phyloP scores from a whole-genome alignment of 169 alveolate species.

The Eimeria sp. region DNA sequence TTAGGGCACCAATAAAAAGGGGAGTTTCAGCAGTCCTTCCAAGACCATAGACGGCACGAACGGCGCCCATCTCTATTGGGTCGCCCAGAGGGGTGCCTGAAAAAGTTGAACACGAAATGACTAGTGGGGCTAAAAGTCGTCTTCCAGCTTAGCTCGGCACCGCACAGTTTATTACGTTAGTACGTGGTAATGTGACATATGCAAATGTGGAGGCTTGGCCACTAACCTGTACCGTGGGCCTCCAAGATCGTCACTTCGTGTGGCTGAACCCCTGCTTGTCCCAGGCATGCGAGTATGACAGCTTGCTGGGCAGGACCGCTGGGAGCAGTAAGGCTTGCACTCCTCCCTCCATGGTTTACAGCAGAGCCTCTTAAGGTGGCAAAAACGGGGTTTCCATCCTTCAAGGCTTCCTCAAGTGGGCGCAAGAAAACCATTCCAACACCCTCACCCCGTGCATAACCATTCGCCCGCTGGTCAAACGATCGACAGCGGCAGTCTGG shows the following conservation, averaged over 20 bases:
- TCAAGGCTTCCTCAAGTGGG: constrained; percentile 37
- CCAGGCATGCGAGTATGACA: constrained; percentile 80
- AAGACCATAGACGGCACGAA: constrained; percentile 78
- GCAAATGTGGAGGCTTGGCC: no score
- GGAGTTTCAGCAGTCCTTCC: constrained; percentile 69
- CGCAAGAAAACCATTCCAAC: constrained; percentile 85
- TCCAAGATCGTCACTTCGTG: constrained; percentile 81
- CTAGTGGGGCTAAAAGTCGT: no score
- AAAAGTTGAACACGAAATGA: no score
- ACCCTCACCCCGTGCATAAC: constrained; percentile 91
- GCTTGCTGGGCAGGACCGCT: constrained; percentile 87
- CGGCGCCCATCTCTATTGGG: constrained; percentile 88
- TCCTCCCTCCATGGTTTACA: constrained; percentile 88
- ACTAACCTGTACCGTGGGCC: constrained; percentile 90
- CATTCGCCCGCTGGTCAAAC: constrained; percentile 88
- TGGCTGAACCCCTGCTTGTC: constrained; percentile 78
- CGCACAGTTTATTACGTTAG: no score
- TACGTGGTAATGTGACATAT: no score
- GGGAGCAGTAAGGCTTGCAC: constrained; percentile 90
- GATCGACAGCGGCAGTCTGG: constrained; percentile 88
- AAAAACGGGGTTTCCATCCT: constrained; percentile 47
- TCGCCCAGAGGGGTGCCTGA: constrained; percentile 88
- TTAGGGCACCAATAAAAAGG: constrained; percentile 83
- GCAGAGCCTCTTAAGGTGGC: constrained; percentile 88
- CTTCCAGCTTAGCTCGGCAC: no score